Evolutionary conservation across 1,284 basidiomycete species (phyloP), one percentile per base, ranked within the genome.

Genomic region (Ceratobasidium sp.): DNA sequence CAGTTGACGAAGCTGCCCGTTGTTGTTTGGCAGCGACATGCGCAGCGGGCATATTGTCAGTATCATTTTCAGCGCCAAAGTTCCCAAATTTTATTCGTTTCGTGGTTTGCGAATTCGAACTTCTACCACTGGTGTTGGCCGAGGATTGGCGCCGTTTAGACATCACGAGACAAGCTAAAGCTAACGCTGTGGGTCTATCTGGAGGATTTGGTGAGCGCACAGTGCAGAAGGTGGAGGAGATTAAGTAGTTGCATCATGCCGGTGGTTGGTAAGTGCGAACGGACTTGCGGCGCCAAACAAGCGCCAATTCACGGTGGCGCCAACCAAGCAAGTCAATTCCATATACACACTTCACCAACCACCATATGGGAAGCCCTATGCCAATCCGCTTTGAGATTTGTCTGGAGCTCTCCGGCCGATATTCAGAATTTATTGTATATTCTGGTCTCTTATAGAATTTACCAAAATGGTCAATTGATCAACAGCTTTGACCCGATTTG

Each of bases 1-100:
- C 73, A 56, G 73, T 49, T 44, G 73, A 73, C 0, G 18, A 18
- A 2, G 71, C 40, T 23, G 61, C 26, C n/a, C 51, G 60, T 46
- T 67, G 71, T 23, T 64, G 73, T 28, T 56, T 40, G n/a, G 44
- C 63, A n/a, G 73, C 73, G 13, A 58, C 49, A 58, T 76, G 73
- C 12, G 73, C 73, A 18, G 40, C 26, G 23, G 63, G 61, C 51
- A 76, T 23, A 39, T 67, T 42, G 40, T 76, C 73, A 15, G 73
- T 56, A 6, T 42, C 63, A 20, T 56, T 76, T 51, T 58, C 33
- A 23, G 73, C 73, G 20, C 61, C 73, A 33, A 76, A 76, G 44
- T 55, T 56, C n/a, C 51, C 53, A 23, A 76, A 67, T 46, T 58
- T 76, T 33, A 67, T 39, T 42, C 73, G 46, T 46, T 76, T 76